A percentile compares a stretch with the other conserved stretches of the same genome.
Evolutionary conservation across 139 green algal genomes (phyloP).

Genomic region (Chlorella sp.): DNA sequence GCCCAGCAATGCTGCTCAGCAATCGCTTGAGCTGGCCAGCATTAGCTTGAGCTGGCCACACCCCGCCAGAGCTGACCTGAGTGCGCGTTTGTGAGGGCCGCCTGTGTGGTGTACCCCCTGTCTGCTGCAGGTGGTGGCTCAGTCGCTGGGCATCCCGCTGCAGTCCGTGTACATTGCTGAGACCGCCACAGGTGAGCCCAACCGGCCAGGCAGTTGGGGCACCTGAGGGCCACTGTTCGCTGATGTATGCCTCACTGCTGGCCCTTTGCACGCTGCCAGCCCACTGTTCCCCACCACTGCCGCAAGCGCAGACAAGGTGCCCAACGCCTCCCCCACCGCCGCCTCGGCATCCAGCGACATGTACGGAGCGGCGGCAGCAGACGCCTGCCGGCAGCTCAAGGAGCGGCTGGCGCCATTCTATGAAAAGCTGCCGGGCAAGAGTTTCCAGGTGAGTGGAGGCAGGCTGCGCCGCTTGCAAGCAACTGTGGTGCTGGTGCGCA

Average conservation of each 20-base stretch:
- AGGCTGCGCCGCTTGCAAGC: too few relatives aligned
- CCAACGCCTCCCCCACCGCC: constrained; percentile 95
- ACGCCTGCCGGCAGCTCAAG: constrained; percentile 92
- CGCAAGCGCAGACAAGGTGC: constrained; percentile 90
- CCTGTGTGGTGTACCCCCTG: neutral
- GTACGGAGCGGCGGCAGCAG: constrained; percentile 91
- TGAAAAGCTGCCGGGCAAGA: constrained; percentile 25
- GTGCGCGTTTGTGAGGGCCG: too few relatives aligned
- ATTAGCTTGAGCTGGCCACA: too few relatives aligned
- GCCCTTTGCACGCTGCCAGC: too few relatives aligned
- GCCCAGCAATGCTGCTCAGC: too few relatives aligned
- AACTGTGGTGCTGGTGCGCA: too few relatives aligned
- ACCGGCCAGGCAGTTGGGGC: too few relatives aligned
- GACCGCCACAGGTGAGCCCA: constrained; percentile 84
- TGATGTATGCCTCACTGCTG: too few relatives aligned
- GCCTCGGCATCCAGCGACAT: constrained; percentile 92
- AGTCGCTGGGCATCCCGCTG: constrained; percentile 82
- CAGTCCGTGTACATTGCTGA: constrained; percentile 90
- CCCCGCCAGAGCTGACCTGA: too few relatives aligned
- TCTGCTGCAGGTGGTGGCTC: constrained; percentile 76
- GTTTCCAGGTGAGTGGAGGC: constrained; percentile 50
- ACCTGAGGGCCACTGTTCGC: too few relatives aligned
- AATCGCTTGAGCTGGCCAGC: too few relatives aligned
- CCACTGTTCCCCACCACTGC: neutral
- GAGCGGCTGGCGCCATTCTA: constrained; percentile 77